Evolutionary conservation across 306 rosid genomes (phyloP).

Genomic region (Nissolia schottii): DNA sequence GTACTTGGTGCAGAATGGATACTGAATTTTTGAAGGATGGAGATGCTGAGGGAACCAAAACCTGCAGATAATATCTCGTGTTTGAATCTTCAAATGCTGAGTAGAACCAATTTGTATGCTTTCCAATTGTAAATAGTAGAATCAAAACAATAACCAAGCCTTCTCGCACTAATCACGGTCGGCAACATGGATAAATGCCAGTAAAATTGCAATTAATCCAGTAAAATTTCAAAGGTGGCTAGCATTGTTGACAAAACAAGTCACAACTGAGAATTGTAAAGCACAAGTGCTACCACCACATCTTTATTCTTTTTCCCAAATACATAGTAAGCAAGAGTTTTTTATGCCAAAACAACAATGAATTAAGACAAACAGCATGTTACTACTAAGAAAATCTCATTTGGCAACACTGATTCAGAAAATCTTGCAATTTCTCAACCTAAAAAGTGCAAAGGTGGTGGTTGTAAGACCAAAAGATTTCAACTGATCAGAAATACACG

Average conservation of each 20-base stretch:
- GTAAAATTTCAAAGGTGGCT: neutral
- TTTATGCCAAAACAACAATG: neutral
- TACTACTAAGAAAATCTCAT: too few species aligned
- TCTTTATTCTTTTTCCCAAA: neutral
- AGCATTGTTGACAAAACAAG: neutral
- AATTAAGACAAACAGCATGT: neutral
- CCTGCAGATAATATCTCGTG: constrained; percentile 36
- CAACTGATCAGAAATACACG: neutral
- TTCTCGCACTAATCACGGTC: neutral
- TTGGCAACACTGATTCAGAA: too few species aligned
- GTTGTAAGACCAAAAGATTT: neutral
- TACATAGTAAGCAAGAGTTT: constrained; percentile 1
- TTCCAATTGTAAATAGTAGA: neutral
- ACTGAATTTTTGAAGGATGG: constrained; percentile 34
- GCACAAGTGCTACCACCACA: neutral
- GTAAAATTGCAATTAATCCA: neutral
- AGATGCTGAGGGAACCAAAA: constrained; percentile 51
- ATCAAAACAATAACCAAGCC: neutral
- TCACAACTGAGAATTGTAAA: neutral
- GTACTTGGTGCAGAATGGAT: constrained; percentile 87
- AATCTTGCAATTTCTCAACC: neutral
- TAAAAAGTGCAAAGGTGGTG: neutral
- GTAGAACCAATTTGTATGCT: neutral
- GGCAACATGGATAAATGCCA: neutral
- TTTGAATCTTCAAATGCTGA: neutral